A percentile compares a stretch with the other conserved stretches of the same genome.
These are phyloP conservation scores for Spathaspora passalidarum DNA, from an alignment of 805 yeast species.

Conservation along the genomic window DNA sequence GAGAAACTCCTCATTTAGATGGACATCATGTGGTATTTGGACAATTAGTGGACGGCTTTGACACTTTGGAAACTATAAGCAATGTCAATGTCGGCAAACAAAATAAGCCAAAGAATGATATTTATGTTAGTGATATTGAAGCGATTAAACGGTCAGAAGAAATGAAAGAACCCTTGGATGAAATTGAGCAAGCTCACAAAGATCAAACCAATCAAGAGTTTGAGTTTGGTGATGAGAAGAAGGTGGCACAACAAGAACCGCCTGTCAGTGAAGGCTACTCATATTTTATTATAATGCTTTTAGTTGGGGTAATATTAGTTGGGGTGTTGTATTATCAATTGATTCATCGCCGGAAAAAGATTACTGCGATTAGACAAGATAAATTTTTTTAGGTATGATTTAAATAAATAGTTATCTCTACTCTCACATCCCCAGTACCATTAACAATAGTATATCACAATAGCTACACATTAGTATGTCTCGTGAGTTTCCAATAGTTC, in stretches of 20 bases:
- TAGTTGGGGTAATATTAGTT: background rate
- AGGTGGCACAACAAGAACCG: background rate
- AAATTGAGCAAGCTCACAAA: background rate
- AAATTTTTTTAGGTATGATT: background rate
- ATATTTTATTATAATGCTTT: background rate
- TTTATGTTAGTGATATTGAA: conserved; percentile 11
- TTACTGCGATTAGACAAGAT: background rate
- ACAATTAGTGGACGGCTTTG: conserved; percentile 82
- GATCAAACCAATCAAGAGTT: background rate
- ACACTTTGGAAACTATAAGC: conserved; percentile 57
- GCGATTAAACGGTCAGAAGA: background rate
- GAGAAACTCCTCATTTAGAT: conserved; percentile 48
- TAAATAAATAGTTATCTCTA: background rate
- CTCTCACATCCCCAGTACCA: background rate
- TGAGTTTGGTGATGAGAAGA: background rate
- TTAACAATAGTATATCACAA: too few relatives aligned
- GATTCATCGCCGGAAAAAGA: background rate
- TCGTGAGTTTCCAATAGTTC: conserved; percentile 40
- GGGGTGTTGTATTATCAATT: background rate
- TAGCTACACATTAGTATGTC: too few relatives aligned
- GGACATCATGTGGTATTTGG: conserved; percentile 96
- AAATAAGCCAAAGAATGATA: conserved; percentile 17
- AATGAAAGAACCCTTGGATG: background rate
- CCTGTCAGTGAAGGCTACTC: background rate
- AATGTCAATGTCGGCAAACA: conserved; percentile 7